Evolutionary conservation across 2,329 filamentous ascomycete species (phyloP), one percentile per base, ranked within the genome.

Genomic region (Zymoseptoria brevis): DNA sequence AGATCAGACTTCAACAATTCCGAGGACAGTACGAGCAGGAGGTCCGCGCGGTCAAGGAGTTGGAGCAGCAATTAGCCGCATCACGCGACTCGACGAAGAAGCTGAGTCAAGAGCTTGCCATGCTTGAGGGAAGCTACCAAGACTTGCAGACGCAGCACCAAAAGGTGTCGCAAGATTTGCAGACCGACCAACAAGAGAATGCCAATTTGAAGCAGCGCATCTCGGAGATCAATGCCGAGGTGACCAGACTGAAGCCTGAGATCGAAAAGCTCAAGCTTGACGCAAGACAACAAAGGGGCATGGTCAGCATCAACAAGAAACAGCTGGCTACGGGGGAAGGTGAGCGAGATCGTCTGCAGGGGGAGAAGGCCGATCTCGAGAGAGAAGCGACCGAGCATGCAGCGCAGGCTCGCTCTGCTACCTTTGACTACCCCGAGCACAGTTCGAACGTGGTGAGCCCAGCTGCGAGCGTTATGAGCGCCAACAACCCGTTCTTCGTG

Each of bases 281-380:
- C 67, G 91, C 91, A 24, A 86, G 94, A 50, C 94, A 97, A 74
- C 92, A 97, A 71, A 97, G 96, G 77, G 94, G 94, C 19, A 81
- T 97, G 65, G 93, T 96, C 29, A 92, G 94, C 50, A 99, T 99
- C 77, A 96, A 96, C 77, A 97, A 95, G 81, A 99, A 99, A 78
- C 94, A 99, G 76, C 79, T 97, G 61, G 84, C 87, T 41, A 96
- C 92, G 0, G 90, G 88, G 59, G 94, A 99, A 74, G 84, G 83
- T 53, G 93, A 97, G 73, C 84, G 89, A 30, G 93, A 97, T 61
- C 93, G 90, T 78, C 79, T 96, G 48, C 92, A 91, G 77, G 78
- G 80, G 1, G 93, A 97, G 73, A 87, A 87, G 51, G 86, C 86
- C 60, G 85, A 84, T 55, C 81, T 87, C 85, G 58, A 93, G 87